Conservation (phyloP, 2,329 filamentous ascomycete genomes). For the Aureobasidium mangrovei region DNA sequence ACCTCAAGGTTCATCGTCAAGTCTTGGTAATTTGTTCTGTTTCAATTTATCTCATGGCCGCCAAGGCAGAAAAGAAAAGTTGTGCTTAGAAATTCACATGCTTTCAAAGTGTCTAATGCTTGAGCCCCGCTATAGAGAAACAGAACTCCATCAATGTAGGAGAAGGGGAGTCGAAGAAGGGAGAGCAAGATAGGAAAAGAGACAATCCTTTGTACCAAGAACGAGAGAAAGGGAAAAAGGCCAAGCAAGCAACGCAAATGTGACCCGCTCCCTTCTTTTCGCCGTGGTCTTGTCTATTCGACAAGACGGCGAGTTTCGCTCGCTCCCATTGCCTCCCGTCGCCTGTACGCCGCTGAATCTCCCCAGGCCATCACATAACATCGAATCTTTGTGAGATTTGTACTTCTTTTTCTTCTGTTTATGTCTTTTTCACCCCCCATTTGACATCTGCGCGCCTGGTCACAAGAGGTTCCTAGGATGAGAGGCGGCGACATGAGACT, state of each 20-base stretch:
- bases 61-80: too few species aligned
- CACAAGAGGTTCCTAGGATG: background rate
- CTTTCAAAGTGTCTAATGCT: constrained; percentile 7
- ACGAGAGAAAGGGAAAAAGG: background rate
- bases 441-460: too few species aligned
- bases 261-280: background rate
- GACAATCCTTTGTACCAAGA: background rate
- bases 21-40: too few species aligned
- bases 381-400: background rate
- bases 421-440: background rate
- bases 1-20: too few species aligned
- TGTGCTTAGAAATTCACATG: background rate
- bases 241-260: background rate
- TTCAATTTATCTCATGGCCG: too few species aligned
- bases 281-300: constrained; percentile 4
- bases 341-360: background rate
- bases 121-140: background rate
- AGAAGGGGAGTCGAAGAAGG: too few species aligned
- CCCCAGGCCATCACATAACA: background rate
- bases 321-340: background rate
- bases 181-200: too few species aligned
- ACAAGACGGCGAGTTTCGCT: background rate
- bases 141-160: background rate
- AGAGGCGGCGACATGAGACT: background rate
- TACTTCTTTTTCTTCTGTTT: background rate